These are phyloP conservation scores for Salix koriyanagi DNA, from an alignment of 345 rosid species.

Conservation along the genomic window DNA sequence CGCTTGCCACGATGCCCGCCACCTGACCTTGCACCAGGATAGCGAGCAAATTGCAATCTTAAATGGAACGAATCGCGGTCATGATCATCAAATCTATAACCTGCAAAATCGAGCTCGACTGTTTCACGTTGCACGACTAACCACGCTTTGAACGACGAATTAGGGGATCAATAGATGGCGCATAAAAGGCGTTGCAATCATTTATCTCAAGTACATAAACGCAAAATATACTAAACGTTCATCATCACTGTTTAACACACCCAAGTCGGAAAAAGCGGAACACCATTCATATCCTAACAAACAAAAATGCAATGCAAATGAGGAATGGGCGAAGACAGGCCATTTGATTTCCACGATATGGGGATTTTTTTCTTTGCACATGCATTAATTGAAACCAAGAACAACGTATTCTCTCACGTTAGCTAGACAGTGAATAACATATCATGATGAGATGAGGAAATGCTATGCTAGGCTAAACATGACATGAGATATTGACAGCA, in stretches of 20 bases:
- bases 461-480: background rate
- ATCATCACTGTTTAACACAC: constrained; percentile 7
- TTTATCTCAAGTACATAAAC: constrained; percentile 14
- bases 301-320: background rate
- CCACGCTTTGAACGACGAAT: constrained; percentile 20
- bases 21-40: constrained; percentile 72
- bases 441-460: background rate
- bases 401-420: too few species aligned
- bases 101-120: constrained; percentile 63
- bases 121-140: constrained; percentile 38
- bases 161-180: constrained; percentile 23
- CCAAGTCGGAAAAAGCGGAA: background rate
- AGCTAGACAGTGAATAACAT: too few species aligned
- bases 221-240: constrained; percentile 14
- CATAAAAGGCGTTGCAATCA: constrained; percentile 16
- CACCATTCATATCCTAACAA: constrained; percentile 2
- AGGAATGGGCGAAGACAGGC: background rate
- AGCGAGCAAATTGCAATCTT: constrained; percentile 77
- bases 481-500: background rate
- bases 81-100: constrained; percentile 62
- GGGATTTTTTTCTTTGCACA: background rate
- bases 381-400: background rate
- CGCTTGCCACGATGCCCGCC: constrained; percentile 66
- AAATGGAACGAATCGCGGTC: constrained; percentile 57
- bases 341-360: constrained; percentile 6